Evolutionary conservation across 163 green algal species (phyloP).

Genomic region (Scenedesmus sp.): DNA sequence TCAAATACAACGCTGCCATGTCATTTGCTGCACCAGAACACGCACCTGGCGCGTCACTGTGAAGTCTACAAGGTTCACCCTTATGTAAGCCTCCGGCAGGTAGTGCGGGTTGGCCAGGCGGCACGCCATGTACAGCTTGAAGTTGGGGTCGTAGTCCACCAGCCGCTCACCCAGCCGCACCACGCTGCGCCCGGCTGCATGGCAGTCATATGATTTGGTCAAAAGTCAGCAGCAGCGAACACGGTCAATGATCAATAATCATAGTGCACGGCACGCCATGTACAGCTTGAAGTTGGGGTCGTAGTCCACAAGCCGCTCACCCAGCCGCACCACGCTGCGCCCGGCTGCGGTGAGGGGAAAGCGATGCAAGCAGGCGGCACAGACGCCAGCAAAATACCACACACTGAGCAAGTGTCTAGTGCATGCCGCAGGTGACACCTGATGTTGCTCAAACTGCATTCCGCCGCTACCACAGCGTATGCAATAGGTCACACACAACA

Average conservation of each 20-base stretch:
- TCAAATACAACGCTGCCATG: not conserved
- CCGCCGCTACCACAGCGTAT: too few species aligned
- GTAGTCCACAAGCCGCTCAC: slow-evolving; percentile 84
- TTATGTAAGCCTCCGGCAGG: slow-evolving; percentile 87
- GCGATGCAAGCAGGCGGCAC: not conserved
- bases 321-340: slow-evolving; percentile 60
- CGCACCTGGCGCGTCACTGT: slow-evolving; percentile 80
- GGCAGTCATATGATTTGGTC: too few species aligned
- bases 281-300: slow-evolving; percentile 84
- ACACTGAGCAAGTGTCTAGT: not conserved
- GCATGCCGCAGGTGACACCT: not conserved
- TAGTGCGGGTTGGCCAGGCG: slow-evolving; percentile 89
- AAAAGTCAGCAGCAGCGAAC: too few species aligned
- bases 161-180: slow-evolving; percentile 75
- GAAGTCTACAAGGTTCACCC: slow-evolving; percentile 91
- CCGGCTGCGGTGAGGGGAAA: not conserved
- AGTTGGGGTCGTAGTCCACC: slow-evolving; percentile 84
- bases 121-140: slow-evolving; percentile 86
- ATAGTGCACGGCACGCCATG: slow-evolving; percentile 71
- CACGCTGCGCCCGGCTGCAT: slow-evolving; percentile 18
- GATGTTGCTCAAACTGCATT: not conserved
- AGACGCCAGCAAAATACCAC: not conserved
- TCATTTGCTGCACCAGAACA: not conserved
- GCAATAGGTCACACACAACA: not conserved
- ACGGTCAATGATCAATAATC: too few species aligned